These are phyloP conservation scores for Tubosaeta sp. DNA, from an alignment of 768 basidiomycete genomes.

Conservation along the genomic window DNA sequence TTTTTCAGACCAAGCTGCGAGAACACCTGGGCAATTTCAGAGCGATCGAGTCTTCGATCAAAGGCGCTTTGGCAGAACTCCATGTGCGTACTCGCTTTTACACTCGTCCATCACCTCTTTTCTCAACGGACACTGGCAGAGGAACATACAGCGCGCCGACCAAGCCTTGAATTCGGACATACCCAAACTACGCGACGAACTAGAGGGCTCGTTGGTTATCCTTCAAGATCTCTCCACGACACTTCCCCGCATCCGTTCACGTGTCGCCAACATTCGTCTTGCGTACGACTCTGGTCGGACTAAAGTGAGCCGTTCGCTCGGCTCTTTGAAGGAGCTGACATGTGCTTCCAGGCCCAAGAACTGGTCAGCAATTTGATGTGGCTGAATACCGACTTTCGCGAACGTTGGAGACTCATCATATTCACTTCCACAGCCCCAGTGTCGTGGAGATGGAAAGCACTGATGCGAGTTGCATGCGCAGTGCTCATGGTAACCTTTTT, in stretches of 20 bases:
- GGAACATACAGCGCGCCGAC: conserved; percentile 55
- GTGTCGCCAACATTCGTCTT: conserved; percentile 57
- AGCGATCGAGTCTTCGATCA: conserved; percentile 65
- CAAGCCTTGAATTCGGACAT: conserved; percentile 55
- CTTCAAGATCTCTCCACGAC: conserved; percentile 53
- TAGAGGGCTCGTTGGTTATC: conserved; percentile 56
- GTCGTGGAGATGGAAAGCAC: conserved; percentile 62
- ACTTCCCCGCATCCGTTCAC: conserved; percentile 58
- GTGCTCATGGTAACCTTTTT: conserved; percentile 54
- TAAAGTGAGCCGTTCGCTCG: conserved; percentile 44
- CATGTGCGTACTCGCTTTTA: conserved; percentile 40
- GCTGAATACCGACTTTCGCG: conserved; percentile 76
- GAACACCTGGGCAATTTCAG: conserved; percentile 73
- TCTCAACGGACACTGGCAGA: conserved; percentile 31
- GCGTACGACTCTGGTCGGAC: conserved; percentile 69
- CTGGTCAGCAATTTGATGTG: conserved; percentile 65
- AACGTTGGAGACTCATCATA: conserved; percentile 69
- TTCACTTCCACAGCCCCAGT: conserved; percentile 72
- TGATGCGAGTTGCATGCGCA: conserved; percentile 59
- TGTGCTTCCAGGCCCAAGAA: conserved; percentile 47
- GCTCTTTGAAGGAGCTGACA: background rate
- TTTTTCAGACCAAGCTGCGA: conserved; percentile 53
- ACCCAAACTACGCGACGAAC: conserved; percentile 56
- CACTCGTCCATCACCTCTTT: background rate
- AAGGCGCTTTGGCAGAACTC: conserved; percentile 57